Evolutionary conservation across 768 basidiomycete species (phyloP), one percentile per base, ranked within the genome.

Genomic region (Amanita pseudoporphyria): DNA sequence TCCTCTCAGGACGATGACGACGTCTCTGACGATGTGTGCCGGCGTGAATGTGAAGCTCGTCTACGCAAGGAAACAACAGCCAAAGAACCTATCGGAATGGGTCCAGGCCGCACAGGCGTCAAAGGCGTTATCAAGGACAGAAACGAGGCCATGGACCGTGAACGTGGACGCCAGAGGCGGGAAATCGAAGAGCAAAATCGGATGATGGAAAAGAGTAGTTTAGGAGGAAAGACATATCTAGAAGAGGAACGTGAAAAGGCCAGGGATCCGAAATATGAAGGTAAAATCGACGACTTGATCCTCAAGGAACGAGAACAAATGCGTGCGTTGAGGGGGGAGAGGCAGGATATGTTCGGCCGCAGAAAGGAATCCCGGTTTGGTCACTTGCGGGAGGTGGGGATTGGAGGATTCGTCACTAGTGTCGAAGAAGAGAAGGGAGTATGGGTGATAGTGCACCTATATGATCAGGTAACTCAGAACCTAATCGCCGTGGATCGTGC

Each of bases 381-480:
- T 1, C 84, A 91, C 64, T 61, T 92, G 55, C 69, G 89, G 41
- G 89, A 92, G 61, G 86, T 92, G 3, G 88, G 87, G 1, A 63
- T 76, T 52, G 72, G 75, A 49, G 84, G 84, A 18, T 92, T 82
- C 58, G 70, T 92, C 49, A 64, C 70, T 45, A 86, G 88, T 1
- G 78, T 92, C 2, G 88, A 91, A 62, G 88, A 88, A 61, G 78
- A 77, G 28, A 69, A 65, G 42, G 77, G 74, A 1, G 73, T 81
- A 12, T 91, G 85, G 84, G 85, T 92, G 9, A 80, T 91, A n/a
- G 71, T 92, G 18, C 89, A 92, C 63, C 70, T 92, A 5, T 92
- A 89, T 58, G 84, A 89, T 57, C 71, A 86, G 43, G 88, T 89
- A 64, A 57, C 83, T 70, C 30, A 18, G 37, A 37, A 52, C 33